A percentile compares a stretch with the other conserved stretches of the same genome.
These are phyloP conservation scores for Nigrospora sphaerica DNA, from an alignment of 2,329 filamentous ascomycete genomes.

Conservation along the genomic window DNA sequence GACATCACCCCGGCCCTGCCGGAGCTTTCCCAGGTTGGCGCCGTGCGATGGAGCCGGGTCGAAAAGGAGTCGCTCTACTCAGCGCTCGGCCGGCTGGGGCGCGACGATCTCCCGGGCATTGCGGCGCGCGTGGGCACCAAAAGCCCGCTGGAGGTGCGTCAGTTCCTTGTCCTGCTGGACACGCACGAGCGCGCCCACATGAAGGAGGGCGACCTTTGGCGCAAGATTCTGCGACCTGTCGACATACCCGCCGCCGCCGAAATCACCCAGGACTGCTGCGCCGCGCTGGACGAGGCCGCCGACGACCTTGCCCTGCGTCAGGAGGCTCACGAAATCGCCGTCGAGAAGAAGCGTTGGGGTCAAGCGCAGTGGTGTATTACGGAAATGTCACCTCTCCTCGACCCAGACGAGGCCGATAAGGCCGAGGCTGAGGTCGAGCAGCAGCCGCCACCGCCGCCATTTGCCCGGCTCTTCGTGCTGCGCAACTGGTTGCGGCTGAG, in stretches of 20 bases:
- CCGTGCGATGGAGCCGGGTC: conserved; percentile 58
- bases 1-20: conserved; percentile 10
- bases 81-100: conserved; percentile 56
- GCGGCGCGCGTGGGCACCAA: conserved; percentile 62
- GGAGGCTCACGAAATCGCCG: conserved; percentile 51
- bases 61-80: conserved; percentile 70
- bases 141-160: conserved; percentile 63
- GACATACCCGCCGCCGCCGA: conserved; percentile 69
- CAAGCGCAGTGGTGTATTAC: conserved; percentile 58
- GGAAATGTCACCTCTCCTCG: conserved; percentile 20
- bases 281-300: conserved; percentile 59
- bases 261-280: conserved; percentile 57
- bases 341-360: conserved; percentile 55
- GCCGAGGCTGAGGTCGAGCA: conserved; percentile 10
- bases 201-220: conserved; percentile 17
- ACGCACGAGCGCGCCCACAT: conserved; percentile 35
- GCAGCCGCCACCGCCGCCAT: conserved; percentile 29
- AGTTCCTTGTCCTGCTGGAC: conserved; percentile 60
- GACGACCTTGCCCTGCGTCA: conserved; percentile 60
- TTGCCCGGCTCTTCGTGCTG: conserved; percentile 51
- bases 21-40: conserved; percentile 55
- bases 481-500: conserved; percentile 58
- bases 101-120: conserved; percentile 54
- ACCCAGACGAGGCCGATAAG: conserved; percentile 16
- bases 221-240: conserved; percentile 33